A percentile compares a stretch with the other conserved stretches of the same genome.
Conservation (phyloP, 2,329 filamentous ascomycete species). For the Hysterium pulicare region DNA sequence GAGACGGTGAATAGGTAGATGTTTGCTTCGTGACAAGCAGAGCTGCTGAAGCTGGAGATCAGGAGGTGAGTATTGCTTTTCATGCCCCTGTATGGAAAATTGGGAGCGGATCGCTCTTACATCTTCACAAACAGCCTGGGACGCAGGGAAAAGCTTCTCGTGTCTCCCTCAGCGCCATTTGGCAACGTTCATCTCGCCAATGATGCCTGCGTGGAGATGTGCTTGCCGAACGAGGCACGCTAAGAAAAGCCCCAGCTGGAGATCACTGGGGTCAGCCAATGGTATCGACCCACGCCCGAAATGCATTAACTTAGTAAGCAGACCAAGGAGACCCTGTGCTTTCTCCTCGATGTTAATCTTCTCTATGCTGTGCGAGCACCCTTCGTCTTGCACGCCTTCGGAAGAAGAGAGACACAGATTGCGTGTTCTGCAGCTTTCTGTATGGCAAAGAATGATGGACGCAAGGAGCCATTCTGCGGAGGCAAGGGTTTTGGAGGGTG, state of each 20-base stretch:
- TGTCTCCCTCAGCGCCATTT: no score
- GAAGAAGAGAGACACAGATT: background rate
- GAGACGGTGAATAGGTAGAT: background rate
- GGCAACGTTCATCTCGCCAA: slow-evolving; percentile 3
- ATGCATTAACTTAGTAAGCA: background rate
- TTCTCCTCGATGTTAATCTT: no score
- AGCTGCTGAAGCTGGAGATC: background rate
- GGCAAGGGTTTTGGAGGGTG: background rate
- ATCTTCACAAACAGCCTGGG: background rate
- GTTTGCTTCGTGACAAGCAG: background rate
- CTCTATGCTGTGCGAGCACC: no score
- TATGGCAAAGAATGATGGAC: background rate
- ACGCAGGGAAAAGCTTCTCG: no score
- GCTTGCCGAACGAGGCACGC: background rate
- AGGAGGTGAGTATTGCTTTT: background rate
- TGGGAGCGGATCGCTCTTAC: background rate
- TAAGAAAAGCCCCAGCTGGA: background rate
- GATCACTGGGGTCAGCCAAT: slow-evolving; percentile 2
- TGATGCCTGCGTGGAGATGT: background rate
- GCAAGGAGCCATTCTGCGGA: background rate
- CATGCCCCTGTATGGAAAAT: background rate
- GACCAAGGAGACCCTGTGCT: background rate
- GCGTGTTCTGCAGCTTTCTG: background rate
- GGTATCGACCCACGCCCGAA: background rate
- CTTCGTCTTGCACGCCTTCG: background rate